phyloP scores from a whole-genome alignment of 2,329 filamentous ascomycete species.

The Tolypocladium tropicale region DNA sequence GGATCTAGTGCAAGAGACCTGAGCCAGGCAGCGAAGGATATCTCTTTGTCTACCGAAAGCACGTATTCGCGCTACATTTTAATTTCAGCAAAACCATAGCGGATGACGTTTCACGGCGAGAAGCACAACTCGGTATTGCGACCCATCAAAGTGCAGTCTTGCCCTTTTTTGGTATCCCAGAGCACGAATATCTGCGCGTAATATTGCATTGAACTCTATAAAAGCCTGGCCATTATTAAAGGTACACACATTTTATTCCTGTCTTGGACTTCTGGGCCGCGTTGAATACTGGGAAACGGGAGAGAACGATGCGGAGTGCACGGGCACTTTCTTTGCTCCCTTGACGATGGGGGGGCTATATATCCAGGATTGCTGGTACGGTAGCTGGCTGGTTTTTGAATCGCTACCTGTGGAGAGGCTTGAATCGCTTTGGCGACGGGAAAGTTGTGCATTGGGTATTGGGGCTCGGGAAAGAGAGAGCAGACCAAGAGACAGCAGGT shows the following conservation, averaged over 20 bases:
- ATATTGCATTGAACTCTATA: not conserved
- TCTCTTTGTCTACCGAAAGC: not conserved
- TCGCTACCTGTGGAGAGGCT: not conserved
- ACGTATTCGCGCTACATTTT: not conserved
- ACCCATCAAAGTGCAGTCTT: not conserved
- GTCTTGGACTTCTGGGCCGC: not conserved
- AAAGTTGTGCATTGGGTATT: not conserved
- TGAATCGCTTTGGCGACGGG: not conserved
- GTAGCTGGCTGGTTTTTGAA: not conserved
- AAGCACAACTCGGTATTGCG: not conserved
- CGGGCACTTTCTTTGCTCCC: not conserved
- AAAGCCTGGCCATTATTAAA: not conserved
- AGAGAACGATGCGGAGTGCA: not conserved
- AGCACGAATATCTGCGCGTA: not conserved
- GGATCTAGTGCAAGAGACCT: not conserved
- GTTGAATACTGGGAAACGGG: not conserved
- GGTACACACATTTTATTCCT: not conserved
- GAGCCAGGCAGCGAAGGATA: not conserved
- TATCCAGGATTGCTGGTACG: not conserved
- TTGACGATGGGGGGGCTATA: not conserved
- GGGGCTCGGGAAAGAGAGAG: not conserved
- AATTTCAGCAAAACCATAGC: not conserved
- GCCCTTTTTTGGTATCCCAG: not conserved
- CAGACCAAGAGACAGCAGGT: too few relatives aligned
- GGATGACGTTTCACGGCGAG: not conserved